Percentiles rank a stretch among this genome's conserved stretches.
Evolutionary conservation across 75 land plant genomes (phyloP).

Genomic region (Larix kaempferi): DNA sequence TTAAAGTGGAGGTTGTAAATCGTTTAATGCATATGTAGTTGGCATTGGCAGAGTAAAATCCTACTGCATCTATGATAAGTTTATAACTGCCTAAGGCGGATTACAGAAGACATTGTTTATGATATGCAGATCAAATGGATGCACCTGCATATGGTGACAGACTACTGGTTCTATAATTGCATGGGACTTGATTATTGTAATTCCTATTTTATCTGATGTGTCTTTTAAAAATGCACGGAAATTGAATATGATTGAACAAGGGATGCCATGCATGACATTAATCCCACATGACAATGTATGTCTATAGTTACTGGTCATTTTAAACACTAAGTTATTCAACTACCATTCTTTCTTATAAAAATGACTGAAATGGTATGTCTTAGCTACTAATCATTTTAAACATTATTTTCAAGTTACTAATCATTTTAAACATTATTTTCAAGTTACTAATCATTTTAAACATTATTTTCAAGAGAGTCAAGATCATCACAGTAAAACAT

Average conservation of each 20-base stretch:
- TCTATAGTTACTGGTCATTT: neutral
- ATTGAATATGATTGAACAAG: neutral
- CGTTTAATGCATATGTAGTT: neutral
- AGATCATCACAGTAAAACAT: neutral
- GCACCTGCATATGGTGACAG: neutral
- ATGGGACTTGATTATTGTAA: neutral
- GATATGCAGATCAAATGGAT: neutral
- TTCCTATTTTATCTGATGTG: neutral
- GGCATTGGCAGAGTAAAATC: neutral
- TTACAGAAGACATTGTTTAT: neutral
- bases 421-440: neutral
- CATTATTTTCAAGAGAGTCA: neutral
- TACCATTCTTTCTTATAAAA: neutral
- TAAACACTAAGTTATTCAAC: neutral
- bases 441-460: neutral
- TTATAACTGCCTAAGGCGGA: neutral
- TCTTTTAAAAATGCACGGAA: neutral
- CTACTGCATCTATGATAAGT: neutral
- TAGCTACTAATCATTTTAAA: neutral
- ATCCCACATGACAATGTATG: neutral
- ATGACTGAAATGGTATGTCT: neutral
- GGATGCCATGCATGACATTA: neutral
- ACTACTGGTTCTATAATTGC: neutral
- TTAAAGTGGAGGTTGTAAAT: neutral
- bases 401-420: neutral